Percentiles rank a stretch among this genome's conserved stretches.
Evolutionary conservation across 2,329 filamentous ascomycete genomes (phyloP).

Genomic region (Phaeosphaeriaceae sp.): DNA sequence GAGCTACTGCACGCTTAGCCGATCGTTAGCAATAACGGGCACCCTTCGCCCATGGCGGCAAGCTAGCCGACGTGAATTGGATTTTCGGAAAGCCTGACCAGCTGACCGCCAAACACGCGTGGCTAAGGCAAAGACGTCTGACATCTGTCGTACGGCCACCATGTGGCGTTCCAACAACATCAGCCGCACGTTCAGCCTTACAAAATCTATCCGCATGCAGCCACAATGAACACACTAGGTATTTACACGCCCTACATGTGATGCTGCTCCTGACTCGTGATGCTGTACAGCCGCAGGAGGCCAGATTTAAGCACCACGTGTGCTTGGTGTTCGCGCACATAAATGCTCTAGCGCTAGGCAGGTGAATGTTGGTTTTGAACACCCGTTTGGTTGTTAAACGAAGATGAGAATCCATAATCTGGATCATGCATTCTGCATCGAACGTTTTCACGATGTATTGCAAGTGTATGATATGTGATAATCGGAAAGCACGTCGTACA

Average conservation of each 20-base stretch:
- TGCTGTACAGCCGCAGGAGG: not conserved
- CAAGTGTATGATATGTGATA: not conserved
- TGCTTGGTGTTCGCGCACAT: not conserved
- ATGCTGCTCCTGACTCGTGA: not conserved
- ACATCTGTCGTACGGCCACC: constrained; percentile 2
- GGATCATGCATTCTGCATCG: not conserved
- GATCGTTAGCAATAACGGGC: not conserved
- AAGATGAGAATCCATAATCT: not conserved
- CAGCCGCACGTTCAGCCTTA: constrained; percentile 22
- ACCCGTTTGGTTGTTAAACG: not conserved
- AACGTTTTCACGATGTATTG: not conserved
- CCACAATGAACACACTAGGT: not conserved
- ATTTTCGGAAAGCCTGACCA: not conserved
- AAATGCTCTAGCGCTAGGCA: not conserved
- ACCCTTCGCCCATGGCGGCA: not conserved
- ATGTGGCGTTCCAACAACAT: constrained; percentile 13
- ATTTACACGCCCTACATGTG: not conserved
- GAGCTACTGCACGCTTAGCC: not conserved
- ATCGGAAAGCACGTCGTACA: not conserved
- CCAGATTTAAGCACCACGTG: not conserved
- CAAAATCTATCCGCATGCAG: not conserved
- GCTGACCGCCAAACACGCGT: constrained; percentile 9
- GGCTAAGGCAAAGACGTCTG: not conserved
- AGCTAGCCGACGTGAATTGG: not conserved
- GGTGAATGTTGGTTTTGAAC: not conserved